These are phyloP conservation scores for Skeletonema costatum DNA, from an alignment of 108 stramenopile species.

Conservation along the genomic window DNA sequence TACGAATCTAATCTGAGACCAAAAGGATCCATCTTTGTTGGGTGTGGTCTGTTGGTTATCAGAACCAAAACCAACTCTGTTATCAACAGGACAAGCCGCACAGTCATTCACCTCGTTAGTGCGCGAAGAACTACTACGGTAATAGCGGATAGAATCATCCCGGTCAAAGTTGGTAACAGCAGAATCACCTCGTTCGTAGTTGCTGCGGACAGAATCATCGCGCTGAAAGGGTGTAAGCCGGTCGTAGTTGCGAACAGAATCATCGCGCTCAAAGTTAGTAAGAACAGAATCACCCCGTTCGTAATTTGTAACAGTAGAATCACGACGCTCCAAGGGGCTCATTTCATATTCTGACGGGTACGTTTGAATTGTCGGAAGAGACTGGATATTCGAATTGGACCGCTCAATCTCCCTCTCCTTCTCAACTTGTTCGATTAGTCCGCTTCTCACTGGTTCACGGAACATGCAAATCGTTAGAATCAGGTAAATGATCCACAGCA, in stretches of 20 bases:
- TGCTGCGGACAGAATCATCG: too few species aligned
- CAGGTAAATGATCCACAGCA: conserved; percentile 67
- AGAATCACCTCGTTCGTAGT: not conserved
- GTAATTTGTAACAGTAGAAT: not conserved
- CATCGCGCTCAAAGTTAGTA: too few species aligned
- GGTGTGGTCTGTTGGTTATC: not conserved
- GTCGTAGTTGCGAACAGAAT: too few species aligned
- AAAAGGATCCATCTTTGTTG: not conserved
- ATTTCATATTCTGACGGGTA: conserved; percentile 13
- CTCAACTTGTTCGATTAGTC: conserved; percentile 58
- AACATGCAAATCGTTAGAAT: conserved; percentile 47
- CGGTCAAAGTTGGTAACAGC: not conserved
- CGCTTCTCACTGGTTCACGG: conserved; percentile 63
- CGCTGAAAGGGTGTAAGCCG: too few species aligned
- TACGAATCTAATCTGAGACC: conserved; percentile 29
- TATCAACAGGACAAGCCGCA: not conserved
- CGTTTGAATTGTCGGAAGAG: not conserved
- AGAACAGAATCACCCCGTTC: not conserved
- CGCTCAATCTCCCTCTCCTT: conserved; percentile 31
- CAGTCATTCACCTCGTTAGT: not conserved
- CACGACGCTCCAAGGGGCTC: not conserved
- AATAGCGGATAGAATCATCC: not conserved
- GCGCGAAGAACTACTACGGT: too few species aligned
- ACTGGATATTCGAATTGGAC: not conserved
- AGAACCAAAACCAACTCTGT: not conserved